A percentile compares a stretch with the other conserved stretches of the same genome.
Evolutionary conservation across 2,329 filamentous ascomycete species (phyloP).

Genomic region (Epichloe sylvatica): DNA sequence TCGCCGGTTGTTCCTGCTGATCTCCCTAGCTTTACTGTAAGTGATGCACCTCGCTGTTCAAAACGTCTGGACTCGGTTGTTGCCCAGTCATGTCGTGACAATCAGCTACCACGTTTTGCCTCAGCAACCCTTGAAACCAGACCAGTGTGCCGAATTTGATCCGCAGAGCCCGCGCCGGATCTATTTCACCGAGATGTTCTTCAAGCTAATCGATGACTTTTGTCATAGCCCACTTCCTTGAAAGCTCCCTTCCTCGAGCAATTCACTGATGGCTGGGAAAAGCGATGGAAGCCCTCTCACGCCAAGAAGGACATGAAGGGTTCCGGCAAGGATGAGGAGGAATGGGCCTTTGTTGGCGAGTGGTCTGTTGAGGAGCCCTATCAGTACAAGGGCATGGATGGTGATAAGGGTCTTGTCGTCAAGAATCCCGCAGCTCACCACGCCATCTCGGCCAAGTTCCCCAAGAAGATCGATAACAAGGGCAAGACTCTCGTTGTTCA

Average conservation of each 20-base stretch:
- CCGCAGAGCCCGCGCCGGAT: not conserved
- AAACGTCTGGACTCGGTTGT: not conserved
- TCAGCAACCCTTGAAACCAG: not conserved
- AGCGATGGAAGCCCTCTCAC: constrained; percentile 84
- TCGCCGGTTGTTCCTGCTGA: constrained; percentile 47
- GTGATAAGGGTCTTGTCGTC: constrained; percentile 91
- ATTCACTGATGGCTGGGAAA: constrained; percentile 93
- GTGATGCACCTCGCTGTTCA: constrained; percentile 21
- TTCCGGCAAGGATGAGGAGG: constrained; percentile 47
- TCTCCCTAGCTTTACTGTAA: constrained; percentile 78
- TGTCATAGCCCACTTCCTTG: constrained; percentile 60
- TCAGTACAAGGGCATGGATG: constrained; percentile 81
- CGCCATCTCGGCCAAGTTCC: constrained; percentile 98
- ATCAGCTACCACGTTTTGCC: not conserved
- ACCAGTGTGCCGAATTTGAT: not conserved
- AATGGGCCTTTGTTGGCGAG: constrained; percentile 29
- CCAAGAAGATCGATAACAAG: constrained; percentile 93
- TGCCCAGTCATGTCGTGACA: not conserved
- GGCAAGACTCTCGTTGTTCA: constrained; percentile 93
- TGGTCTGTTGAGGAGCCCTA: constrained; percentile 93
- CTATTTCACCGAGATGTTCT: not conserved
- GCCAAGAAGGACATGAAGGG: constrained; percentile 83
- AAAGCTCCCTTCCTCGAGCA: constrained; percentile 96
- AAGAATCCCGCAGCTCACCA: constrained; percentile 98
- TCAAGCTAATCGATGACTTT: constrained; percentile 11